A percentile compares a stretch with the other conserved stretches of the same genome.
Conservation (phyloP, 345 rosid species). For the Eutrema japonicum region DNA sequence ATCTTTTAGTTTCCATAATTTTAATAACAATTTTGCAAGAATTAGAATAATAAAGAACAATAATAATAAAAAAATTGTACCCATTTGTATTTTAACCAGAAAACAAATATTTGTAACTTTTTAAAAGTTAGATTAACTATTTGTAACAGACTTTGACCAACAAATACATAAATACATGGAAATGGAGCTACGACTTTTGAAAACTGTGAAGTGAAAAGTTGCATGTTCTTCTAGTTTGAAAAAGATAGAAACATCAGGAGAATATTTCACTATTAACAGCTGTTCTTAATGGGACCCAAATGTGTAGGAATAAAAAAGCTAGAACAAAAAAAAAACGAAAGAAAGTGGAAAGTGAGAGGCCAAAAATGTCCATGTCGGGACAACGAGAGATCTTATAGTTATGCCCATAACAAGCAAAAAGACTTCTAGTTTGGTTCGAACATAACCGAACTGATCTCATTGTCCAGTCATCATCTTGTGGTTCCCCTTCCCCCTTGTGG, state of each 20-base stretch:
- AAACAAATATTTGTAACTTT: neutral
- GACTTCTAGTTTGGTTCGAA: slow-evolving; percentile 34
- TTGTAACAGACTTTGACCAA: slow-evolving; percentile 11
- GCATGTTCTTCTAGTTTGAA: too few species aligned
- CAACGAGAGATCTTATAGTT: slow-evolving; percentile 29
- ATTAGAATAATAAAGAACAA: too few species aligned
- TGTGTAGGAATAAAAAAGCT: too few species aligned
- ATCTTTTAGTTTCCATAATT: too few species aligned
- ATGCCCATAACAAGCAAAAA: slow-evolving; percentile 13
- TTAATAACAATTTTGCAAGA: too few species aligned
- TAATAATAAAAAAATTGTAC: too few species aligned
- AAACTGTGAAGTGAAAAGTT: neutral
- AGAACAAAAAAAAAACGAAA: neutral
- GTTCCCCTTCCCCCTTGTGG: neutral
- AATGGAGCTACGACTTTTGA: neutral
- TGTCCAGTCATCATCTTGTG: slow-evolving; percentile 24
- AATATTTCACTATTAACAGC: too few species aligned
- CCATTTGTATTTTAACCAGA: too few species aligned
- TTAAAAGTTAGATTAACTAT: neutral
- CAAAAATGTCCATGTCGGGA: slow-evolving; percentile 34
- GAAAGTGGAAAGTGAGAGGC: slow-evolving; percentile 8
- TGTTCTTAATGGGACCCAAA: too few species aligned
- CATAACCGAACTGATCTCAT: slow-evolving; percentile 27
- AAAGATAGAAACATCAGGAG: too few species aligned
- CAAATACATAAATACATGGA: neutral